phyloP scores from a whole-genome alignment of 2,329 filamentous ascomycete genomes.

The Fusarium globosum region DNA sequence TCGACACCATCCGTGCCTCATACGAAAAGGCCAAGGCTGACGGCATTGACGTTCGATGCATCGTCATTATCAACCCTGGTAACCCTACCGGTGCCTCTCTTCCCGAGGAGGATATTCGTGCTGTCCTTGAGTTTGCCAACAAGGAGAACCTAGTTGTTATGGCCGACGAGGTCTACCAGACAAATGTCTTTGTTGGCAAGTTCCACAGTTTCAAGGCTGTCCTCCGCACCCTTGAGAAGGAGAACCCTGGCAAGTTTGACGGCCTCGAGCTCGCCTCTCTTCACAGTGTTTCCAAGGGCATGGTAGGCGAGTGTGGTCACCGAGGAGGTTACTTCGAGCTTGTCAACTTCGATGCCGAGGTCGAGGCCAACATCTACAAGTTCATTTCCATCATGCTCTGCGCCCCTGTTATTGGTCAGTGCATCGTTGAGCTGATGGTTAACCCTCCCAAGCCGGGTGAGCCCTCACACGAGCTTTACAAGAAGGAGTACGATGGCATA shows the following conservation, averaged over 20 bases:
- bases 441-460: conserved; percentile 90
- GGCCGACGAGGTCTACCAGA: conserved; percentile 99
- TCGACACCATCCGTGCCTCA: conserved; percentile 78
- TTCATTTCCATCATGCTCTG: conserved; percentile 98
- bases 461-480: conserved; percentile 85
- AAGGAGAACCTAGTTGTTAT: conserved; percentile 89
- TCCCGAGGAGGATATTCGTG: conserved; percentile 79
- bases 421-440: conserved; percentile 96
- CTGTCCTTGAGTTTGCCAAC: conserved; percentile 87
- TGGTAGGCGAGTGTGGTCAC: conserved; percentile 98
- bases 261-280: conserved; percentile 88
- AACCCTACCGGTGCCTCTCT: conserved; percentile 96
- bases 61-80: conserved; percentile 98
- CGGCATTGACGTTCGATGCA: conserved; percentile 88
- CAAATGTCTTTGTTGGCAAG: conserved; percentile 94
- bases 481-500: conserved; percentile 86
- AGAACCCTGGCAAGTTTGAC: conserved; percentile 81
- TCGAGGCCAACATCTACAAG: conserved; percentile 97
- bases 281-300: conserved; percentile 96
- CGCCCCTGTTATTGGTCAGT: conserved; percentile 94
- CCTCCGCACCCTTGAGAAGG: conserved; percentile 82
- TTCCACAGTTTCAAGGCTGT: conserved; percentile 97
- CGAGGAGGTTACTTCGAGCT: conserved; percentile 98
- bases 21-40: conserved; percentile 79
- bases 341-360: conserved; percentile 84